Conservation (phyloP, 2,329 filamentous ascomycete species). For the Exophiala alcalophila region DNA sequence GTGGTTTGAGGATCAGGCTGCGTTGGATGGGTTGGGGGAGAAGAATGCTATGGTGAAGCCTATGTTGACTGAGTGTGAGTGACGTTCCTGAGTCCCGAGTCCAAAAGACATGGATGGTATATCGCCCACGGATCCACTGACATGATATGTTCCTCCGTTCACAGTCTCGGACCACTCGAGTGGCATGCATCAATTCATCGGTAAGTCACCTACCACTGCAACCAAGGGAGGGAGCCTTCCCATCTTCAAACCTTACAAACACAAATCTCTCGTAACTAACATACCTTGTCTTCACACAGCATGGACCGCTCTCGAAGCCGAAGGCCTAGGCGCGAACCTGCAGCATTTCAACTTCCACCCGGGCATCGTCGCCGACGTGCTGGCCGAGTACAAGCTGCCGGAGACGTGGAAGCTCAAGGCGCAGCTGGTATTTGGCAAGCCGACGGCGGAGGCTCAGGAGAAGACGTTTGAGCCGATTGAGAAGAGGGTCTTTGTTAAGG, state of each 20-base stretch:
- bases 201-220: too few species aligned
- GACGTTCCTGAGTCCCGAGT: neutral
- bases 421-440: constrained; percentile 75
- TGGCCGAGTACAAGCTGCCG: constrained; percentile 67
- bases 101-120: neutral
- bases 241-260: neutral
- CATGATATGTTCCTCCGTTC: neutral
- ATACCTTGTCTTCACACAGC: constrained; percentile 35
- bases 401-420: constrained; percentile 72
- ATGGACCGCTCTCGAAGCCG: constrained; percentile 79
- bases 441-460: constrained; percentile 10
- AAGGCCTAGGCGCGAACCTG: constrained; percentile 81
- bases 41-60: constrained; percentile 65
- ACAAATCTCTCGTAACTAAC: neutral
- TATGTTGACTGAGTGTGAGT: constrained; percentile 63
- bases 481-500: constrained; percentile 21
- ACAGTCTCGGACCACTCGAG: constrained; percentile 66
- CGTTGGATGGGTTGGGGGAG: constrained; percentile 59
- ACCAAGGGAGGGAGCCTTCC: too few species aligned
- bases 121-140: constrained; percentile 5
- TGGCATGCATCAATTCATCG: constrained; percentile 66
- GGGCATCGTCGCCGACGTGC: constrained; percentile 69
- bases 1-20: constrained; percentile 77
- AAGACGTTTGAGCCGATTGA: constrained; percentile 27
- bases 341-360: constrained; percentile 81